These are phyloP conservation scores for Aspergillus nomiae DNA, from an alignment of 2,329 filamentous ascomycete genomes.

Conservation along the genomic window DNA sequence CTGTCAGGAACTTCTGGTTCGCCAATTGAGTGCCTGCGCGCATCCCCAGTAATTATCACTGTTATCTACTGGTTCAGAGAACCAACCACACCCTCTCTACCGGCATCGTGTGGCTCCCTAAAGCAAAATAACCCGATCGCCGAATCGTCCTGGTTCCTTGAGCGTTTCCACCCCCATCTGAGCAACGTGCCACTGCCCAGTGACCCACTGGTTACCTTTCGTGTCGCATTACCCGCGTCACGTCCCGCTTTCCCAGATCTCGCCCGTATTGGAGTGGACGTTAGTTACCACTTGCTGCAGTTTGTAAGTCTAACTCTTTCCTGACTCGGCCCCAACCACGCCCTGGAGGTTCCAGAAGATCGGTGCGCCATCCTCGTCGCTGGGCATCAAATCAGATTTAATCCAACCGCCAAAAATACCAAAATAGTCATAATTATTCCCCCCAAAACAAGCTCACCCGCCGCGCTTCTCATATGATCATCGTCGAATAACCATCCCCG, in stretches of 20 bases:
- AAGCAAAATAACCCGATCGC: conserved; percentile 20
- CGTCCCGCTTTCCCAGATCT: conserved; percentile 20
- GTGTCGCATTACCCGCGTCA: conserved; percentile 32
- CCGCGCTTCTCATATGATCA: conserved; percentile 18
- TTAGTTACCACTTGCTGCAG: conserved; percentile 28
- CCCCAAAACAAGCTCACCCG: conserved; percentile 12
- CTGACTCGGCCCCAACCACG: conserved; percentile 7
- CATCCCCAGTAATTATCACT: conserved; percentile 29
- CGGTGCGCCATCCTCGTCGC: conserved; percentile 9
- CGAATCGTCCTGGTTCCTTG: conserved; percentile 14
- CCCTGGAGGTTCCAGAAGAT: conserved; percentile 14
- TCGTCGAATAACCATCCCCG: conserved; percentile 25
- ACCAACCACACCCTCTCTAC: conserved; percentile 17
- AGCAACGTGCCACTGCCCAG: conserved; percentile 32
- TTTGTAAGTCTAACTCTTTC: conserved; percentile 11
- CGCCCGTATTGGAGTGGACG: conserved; percentile 25
- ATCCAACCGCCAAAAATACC: conserved; percentile 3
- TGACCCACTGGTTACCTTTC: conserved; percentile 35
- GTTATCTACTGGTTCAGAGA: conserved; percentile 19
- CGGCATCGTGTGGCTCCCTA: conserved; percentile 14
- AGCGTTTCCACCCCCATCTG: conserved; percentile 19
- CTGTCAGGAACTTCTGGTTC: conserved; percentile 38
- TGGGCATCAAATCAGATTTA: conserved; percentile 16
- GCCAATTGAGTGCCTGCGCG: conserved; percentile 38
- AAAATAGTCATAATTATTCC: conserved; percentile 3